Conservation (phyloP, 1,284 basidiomycete species). For the Trichosporon sp. region DNA sequence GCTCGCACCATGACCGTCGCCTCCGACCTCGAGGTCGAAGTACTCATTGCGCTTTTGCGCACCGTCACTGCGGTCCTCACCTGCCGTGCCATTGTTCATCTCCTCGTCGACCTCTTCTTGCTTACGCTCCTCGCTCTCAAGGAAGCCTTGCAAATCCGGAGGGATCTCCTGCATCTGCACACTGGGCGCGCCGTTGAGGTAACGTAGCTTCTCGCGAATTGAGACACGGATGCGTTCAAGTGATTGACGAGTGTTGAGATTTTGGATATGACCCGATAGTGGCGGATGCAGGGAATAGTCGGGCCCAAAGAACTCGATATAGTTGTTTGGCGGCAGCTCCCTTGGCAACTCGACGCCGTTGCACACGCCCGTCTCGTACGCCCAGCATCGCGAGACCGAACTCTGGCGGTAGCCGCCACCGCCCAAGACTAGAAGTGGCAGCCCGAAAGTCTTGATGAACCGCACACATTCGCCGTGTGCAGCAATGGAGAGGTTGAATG, state of each 20-base stretch:
- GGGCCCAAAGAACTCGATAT: conserved; percentile 89
- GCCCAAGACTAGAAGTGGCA: conserved; percentile 84
- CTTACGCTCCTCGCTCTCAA: conserved; percentile 68
- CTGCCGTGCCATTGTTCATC: conserved; percentile 41
- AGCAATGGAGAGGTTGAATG: conserved; percentile 98
- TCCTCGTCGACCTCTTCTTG: conserved; percentile 65
- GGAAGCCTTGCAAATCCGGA: conserved; percentile 74
- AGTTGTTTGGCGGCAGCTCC: conserved; percentile 79
- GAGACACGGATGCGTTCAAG: conserved; percentile 79
- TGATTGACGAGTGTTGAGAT: conserved; percentile 76
- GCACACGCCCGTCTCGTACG: conserved; percentile 94
- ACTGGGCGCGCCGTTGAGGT: conserved; percentile 90
- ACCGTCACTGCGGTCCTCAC: conserved; percentile 16
- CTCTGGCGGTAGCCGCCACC: conserved; percentile 82
- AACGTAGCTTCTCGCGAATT: conserved; percentile 85
- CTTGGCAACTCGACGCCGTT: conserved; percentile 78
- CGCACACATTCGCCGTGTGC: conserved; percentile 97
- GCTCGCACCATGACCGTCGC: conserved; percentile 11
- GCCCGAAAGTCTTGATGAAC: conserved; percentile 85
- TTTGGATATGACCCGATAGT: conserved; percentile 83
- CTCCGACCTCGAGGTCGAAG: conserved; percentile 17
- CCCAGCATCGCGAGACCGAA: conserved; percentile 97
- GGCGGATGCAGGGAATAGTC: conserved; percentile 90
- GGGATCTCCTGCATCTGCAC: conserved; percentile 96
- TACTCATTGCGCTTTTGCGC: conserved; percentile 20